These are phyloP conservation scores for Scenedesmus sp. DNA, from an alignment of 163 green algal genomes.

Conservation along the genomic window DNA sequence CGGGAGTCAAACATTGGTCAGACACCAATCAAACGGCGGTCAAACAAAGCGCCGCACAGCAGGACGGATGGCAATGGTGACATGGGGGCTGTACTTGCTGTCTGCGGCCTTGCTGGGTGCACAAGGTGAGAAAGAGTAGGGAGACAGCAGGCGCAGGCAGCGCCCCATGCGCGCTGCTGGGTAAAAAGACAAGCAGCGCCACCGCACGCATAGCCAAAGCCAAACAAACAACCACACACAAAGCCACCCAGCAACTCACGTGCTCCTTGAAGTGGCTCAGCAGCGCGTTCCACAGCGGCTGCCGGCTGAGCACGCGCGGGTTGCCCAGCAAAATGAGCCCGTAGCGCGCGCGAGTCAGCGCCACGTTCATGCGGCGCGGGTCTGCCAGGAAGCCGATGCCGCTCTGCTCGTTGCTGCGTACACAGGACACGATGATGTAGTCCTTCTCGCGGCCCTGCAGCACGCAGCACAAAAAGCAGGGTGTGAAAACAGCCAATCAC, in stretches of 20 bases:
- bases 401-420: constrained; percentile 94
- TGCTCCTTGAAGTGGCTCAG: constrained; percentile 94
- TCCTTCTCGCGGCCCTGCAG: constrained; percentile 97
- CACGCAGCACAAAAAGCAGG: background rate
- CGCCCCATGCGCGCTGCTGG: constrained; percentile 62
- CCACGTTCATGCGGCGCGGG: constrained; percentile 94
- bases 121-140: background rate
- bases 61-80: no score
- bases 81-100: no score
- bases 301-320: constrained; percentile 90
- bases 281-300: constrained; percentile 94
- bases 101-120: background rate
- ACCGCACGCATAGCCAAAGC: background rate
- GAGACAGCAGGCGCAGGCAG: background rate
- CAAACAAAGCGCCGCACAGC: no score
- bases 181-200: constrained; percentile 65
- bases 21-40: background rate
- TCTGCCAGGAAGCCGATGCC: constrained; percentile 97
- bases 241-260: constrained; percentile 56
- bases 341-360: constrained; percentile 86
- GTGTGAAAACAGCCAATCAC: background rate
- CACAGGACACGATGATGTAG: constrained; percentile 98
- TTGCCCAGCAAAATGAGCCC: constrained; percentile 94
- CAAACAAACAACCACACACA: background rate
- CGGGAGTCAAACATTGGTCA: background rate